Percentiles rank a stretch among this genome's conserved stretches.
Conservation (phyloP, 2,329 filamentous ascomycete species). For the Venturia carpophila region DNA sequence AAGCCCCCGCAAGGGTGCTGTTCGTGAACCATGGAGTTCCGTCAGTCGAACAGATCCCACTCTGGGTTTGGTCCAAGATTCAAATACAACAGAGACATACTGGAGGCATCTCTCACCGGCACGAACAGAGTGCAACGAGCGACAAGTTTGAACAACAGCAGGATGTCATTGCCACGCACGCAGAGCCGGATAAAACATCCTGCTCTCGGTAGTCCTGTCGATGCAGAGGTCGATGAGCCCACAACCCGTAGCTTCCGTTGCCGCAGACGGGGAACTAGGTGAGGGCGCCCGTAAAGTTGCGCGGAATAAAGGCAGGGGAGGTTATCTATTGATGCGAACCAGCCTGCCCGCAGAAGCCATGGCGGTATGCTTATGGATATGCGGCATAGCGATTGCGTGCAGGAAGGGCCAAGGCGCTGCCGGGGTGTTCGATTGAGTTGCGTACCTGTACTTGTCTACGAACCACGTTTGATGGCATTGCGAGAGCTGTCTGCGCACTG, state of each 20-base stretch:
- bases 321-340: conserved; percentile 4
- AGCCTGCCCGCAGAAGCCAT: neutral
- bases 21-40: neutral
- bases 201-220: neutral
- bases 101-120: neutral
- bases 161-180: neutral
- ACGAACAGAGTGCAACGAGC: neutral
- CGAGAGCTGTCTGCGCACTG: neutral
- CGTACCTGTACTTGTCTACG: neutral
- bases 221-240: neutral
- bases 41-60: neutral
- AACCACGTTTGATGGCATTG: neutral
- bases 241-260: neutral
- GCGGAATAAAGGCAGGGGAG: neutral
- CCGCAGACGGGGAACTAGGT: neutral
- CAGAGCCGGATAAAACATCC: neutral
- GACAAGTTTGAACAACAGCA: neutral
- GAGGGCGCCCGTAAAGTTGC: neutral
- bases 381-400: conserved; percentile 2
- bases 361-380: conserved; percentile 1
- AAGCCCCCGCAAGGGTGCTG: neutral
- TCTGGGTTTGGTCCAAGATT: neutral
- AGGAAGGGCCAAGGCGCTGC: neutral
- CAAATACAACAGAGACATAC: neutral
- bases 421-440: neutral